Conservation (phyloP, 345 rosid species). For the Moringa oleifera region DNA sequence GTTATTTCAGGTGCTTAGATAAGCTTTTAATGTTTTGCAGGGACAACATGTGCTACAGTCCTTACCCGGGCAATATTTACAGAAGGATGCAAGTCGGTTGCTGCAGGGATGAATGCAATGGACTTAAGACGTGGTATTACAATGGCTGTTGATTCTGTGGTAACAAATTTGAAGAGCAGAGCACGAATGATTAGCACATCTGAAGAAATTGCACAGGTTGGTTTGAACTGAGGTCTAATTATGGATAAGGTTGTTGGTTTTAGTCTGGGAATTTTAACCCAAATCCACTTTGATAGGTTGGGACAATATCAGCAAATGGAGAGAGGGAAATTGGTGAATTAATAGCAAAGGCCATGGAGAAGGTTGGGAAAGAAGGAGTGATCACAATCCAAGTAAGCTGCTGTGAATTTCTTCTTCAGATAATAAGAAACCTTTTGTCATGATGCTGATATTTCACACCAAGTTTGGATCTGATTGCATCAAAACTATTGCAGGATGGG, state of each 20-base stretch:
- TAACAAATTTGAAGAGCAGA: slow-evolving; percentile 81
- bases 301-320: slow-evolving; percentile 96
- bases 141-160: slow-evolving; percentile 90
- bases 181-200: slow-evolving; percentile 97
- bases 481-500: slow-evolving; percentile 59
- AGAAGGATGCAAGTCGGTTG: slow-evolving; percentile 98
- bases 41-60: slow-evolving; percentile 97
- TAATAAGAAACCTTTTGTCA: background rate
- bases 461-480: slow-evolving; percentile 1
- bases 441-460: background rate
- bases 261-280: background rate
- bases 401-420: background rate
- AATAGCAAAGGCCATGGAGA: slow-evolving; percentile 99
- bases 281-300: slow-evolving; percentile 45
- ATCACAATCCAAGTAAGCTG: slow-evolving; percentile 82
- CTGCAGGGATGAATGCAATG: slow-evolving; percentile 97
- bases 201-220: slow-evolving; percentile 89
- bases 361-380: slow-evolving; percentile 99
- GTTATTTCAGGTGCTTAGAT: background rate
- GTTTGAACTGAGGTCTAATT: background rate
- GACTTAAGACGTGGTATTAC: slow-evolving; percentile 88
- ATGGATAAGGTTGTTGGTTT: background rate
- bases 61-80: slow-evolving; percentile 80
- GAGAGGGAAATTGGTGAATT: slow-evolving; percentile 97
- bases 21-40: slow-evolving; percentile 30